Base-by-base conservation (phyloP, 1,284 basidiomycete genomes). In the Rhodotorula sp. region DNA sequence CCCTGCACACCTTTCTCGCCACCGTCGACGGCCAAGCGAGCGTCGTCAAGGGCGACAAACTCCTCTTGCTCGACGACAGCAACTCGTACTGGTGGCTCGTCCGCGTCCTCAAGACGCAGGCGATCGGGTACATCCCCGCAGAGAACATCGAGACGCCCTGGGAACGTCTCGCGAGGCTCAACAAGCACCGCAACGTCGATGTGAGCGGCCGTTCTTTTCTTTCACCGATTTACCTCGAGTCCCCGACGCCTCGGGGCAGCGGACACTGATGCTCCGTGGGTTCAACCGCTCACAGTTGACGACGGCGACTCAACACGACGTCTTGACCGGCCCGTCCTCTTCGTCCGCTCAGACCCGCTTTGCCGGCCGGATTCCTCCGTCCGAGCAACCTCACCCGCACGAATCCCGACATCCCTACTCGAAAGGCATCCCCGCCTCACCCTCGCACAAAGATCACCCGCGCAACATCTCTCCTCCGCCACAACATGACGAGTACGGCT, bases 101-200 rank as follows among this genome's bases (percentile, higher is more conserved):
- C 23, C 87, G 93, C 65, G 94, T 97, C 7, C 87, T 97, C 78
- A 98, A 95, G 84, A 97, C 92, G 4, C 93, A 98, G 81, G 95
- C 97, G 79, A 93, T 99, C n/a, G 95, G 95, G 2, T 99, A 99
- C 81, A 99, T 99, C 65, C 95, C 95, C 23, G 95, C 95, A 0
- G 95, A 99, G 83, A 99, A 99, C 81, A 97, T 99, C 78, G 97
- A 99, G 82, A 99, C 97, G 0, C 97, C 95, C 0, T 97, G 94
- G 78, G 95, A 99, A 81, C 87, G 95, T 60, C 86, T 99, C 31
- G 95, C 95, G 0, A 85, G 95, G 70, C 85, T 99, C 69, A 99
- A 99, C 84, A 98, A 98, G 81, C 94, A 97, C 80, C 87, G 95
- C 50, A 99, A 99, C 81, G 91, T 99, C 68, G 95, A 98, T 80